A percentile compares a stretch with the other conserved stretches of the same genome.
Conservation (phyloP, 1,139 yeast species). For the Debaryomyces psychrophilus region DNA sequence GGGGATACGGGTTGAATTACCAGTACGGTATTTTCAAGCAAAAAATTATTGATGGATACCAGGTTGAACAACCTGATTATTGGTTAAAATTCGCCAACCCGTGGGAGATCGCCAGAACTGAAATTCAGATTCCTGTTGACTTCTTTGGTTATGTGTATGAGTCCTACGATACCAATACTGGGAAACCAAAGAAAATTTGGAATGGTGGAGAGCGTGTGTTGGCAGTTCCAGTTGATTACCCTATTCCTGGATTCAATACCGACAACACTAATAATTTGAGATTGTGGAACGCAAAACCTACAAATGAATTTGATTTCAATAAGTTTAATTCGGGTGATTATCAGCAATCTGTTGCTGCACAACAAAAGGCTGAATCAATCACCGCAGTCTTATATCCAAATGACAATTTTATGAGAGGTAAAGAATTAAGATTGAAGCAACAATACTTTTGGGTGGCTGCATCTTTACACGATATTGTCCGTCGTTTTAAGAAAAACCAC, state of each 20-base stretch:
- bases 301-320: slow-evolving; percentile 87
- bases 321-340: slow-evolving; percentile 94
- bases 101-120: slow-evolving; percentile 89
- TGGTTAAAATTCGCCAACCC: slow-evolving; percentile 90
- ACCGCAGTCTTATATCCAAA: slow-evolving; percentile 92
- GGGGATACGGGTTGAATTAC: slow-evolving; percentile 96
- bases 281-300: slow-evolving; percentile 89
- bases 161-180: slow-evolving; percentile 53
- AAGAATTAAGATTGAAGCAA: slow-evolving; percentile 89
- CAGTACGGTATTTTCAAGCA: slow-evolving; percentile 94
- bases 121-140: slow-evolving; percentile 90
- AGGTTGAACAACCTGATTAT: slow-evolving; percentile 91
- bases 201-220: slow-evolving; percentile 85
- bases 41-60: slow-evolving; percentile 87
- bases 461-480: slow-evolving; percentile 84
- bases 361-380: slow-evolving; percentile 87
- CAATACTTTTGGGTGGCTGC: slow-evolving; percentile 98
- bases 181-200: slow-evolving; percentile 66
- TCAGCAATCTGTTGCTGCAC: slow-evolving; percentile 78
- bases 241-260: slow-evolving; percentile 89
- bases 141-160: slow-evolving; percentile 84
- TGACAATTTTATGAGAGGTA: slow-evolving; percentile 89
- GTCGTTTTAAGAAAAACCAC: slow-evolving; percentile 82
- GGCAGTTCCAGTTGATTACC: slow-evolving; percentile 93
- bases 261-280: slow-evolving; percentile 85